A percentile compares a stretch with the other conserved stretches of the same genome.
phyloP scores from a whole-genome alignment of 345 rosid genomes.

The Euclidium syriacum region DNA sequence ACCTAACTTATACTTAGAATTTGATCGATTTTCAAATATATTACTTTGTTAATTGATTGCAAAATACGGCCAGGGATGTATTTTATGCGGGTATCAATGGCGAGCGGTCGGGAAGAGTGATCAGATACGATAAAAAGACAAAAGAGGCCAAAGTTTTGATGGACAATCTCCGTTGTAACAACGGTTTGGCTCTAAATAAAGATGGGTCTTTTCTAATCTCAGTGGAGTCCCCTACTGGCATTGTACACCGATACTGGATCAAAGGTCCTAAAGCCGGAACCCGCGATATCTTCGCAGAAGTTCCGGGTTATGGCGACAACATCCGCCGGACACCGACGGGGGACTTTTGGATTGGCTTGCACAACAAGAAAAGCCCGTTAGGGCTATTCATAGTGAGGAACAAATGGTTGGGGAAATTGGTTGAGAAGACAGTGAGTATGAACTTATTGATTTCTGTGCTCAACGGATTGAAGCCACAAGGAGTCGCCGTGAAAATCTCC shows the following conservation, averaged over 20 bases:
- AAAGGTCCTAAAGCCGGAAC: constrained; percentile 31
- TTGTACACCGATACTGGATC: constrained; percentile 43
- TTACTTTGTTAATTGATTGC: too few species aligned
- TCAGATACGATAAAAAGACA: constrained; percentile 15
- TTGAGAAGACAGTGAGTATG: neutral
- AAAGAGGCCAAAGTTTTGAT: constrained; percentile 18
- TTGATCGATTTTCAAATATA: too few species aligned
- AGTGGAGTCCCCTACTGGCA: constrained; percentile 33
- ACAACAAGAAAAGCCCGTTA: neutral
- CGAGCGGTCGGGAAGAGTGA: constrained; percentile 13
- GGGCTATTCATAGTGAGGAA: constrained; percentile 21
- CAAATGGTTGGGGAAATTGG: constrained; percentile 30
- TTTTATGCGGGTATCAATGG: neutral
- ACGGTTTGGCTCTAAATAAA: constrained; percentile 57
- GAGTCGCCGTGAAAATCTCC: constrained; percentile 36
- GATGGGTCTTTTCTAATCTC: constrained; percentile 45
- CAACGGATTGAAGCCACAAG: neutral
- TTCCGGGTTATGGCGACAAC: constrained; percentile 21
- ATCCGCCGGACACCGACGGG: constrained; percentile 4
- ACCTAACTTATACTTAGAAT: too few species aligned
- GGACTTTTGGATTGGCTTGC: constrained; percentile 19
- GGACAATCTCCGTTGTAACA: constrained; percentile 41
- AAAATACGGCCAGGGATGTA: too few species aligned
- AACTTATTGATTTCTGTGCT: neutral
- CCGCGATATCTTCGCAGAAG: constrained; percentile 1